A percentile compares a stretch with the other conserved stretches of the same genome.
phyloP scores from a whole-genome alignment of 1,139 yeast genomes.

The Yamadazyma dushanensis region DNA sequence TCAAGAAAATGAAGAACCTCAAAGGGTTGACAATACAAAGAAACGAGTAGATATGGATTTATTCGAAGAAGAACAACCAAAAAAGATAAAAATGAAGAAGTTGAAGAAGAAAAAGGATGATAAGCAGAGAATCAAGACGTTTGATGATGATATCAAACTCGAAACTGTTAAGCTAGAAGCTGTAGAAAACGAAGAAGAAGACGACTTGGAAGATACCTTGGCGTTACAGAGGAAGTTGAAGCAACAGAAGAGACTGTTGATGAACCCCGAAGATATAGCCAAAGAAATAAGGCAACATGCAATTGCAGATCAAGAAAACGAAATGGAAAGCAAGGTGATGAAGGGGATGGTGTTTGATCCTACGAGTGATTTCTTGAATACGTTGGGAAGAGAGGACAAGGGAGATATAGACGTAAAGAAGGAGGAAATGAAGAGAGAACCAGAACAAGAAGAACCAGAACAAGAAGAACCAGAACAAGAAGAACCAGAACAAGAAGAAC shows the following conservation, averaged over 20 bases:
- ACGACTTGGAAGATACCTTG: constrained; percentile 47
- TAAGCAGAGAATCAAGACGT: constrained; percentile 13
- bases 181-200: constrained; percentile 41
- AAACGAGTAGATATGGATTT: constrained; percentile 15
- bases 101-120: constrained; percentile 31
- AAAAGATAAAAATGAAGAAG: constrained; percentile 45
- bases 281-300: constrained; percentile 38
- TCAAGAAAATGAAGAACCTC: not conserved
- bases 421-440: too few relatives aligned
- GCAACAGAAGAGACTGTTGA: constrained; percentile 27
- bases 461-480: not conserved
- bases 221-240: constrained; percentile 40
- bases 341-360: constrained; percentile 52
- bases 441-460: not conserved
- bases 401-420: too few relatives aligned
- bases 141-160: constrained; percentile 27
- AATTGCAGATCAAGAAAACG: constrained; percentile 30
- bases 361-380: constrained; percentile 55
- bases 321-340: constrained; percentile 19
- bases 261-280: constrained; percentile 51
- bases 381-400: constrained; percentile 18
- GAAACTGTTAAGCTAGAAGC: constrained; percentile 32
- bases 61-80: constrained; percentile 24
- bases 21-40: constrained; percentile 7
- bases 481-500: not conserved